A percentile compares a stretch with the other conserved stretches of the same genome.
These are phyloP conservation scores for Trichoderma sp. DNA, from an alignment of 2,329 filamentous ascomycete species.

Conservation along the genomic window DNA sequence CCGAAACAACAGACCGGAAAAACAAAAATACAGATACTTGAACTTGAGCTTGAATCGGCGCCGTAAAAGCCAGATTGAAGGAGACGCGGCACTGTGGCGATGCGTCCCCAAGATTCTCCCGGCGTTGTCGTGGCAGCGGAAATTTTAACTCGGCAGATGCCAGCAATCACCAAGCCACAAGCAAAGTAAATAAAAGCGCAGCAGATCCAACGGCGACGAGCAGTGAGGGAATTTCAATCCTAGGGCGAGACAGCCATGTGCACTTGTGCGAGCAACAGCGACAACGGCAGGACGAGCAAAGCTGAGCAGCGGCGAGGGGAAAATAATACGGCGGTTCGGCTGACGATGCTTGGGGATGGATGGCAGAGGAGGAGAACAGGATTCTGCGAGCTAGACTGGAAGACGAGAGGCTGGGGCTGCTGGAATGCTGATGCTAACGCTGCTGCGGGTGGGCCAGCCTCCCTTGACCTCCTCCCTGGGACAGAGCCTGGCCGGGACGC, in stretches of 20 bases:
- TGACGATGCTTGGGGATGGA: constrained; percentile 23
- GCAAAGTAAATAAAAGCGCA: constrained; percentile 1
- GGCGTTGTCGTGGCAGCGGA: constrained; percentile 22
- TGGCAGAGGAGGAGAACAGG: constrained; percentile 22
- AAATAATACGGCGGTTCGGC: constrained; percentile 2
- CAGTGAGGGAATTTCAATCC: constrained; percentile 12
- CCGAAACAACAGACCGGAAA: neutral
- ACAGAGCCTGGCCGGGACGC: constrained; percentile 5
- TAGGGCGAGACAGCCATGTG: constrained; percentile 5
- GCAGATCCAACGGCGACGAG: constrained; percentile 4
- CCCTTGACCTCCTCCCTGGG: too few relatives aligned
- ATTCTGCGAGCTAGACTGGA: constrained; percentile 23
- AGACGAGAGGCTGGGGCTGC: constrained; percentile 24
- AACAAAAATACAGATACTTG: constrained; percentile 3
- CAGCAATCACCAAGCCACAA: constrained; percentile 12
- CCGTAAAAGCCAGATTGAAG: neutral
- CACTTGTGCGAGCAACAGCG: neutral
- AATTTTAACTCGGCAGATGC: constrained; percentile 17
- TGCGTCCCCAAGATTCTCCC: neutral
- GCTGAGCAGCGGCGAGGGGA: constrained; percentile 9
- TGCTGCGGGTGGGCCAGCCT: constrained; percentile 24
- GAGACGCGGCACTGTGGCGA: neutral
- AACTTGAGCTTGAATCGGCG: neutral
- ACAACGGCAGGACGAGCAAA: neutral
- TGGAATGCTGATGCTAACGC: constrained; percentile 22